Percentiles rank a stretch among this genome's conserved stretches.
Evolutionary conservation across 495 filamentous ascomycete genomes (phyloP).

Genomic region (Neurospora sp.): DNA sequence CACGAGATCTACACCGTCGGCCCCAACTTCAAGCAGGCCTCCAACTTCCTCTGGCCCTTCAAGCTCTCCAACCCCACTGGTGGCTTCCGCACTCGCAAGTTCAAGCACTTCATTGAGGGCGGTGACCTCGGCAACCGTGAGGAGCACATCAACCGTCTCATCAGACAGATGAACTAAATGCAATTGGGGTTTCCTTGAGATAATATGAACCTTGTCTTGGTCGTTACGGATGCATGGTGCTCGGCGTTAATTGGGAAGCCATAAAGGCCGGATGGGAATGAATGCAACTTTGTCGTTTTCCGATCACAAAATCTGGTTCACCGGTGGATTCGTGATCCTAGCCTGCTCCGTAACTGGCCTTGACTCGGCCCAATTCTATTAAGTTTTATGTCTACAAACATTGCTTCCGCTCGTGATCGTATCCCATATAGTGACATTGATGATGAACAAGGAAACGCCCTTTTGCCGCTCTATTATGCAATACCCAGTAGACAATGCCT

Average conservation of each 20-base stretch:
- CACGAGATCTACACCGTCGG: conserved; percentile 99
- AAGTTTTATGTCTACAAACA: not conserved
- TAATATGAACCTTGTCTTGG: conserved; percentile 26
- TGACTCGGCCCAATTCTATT: conserved; percentile 15
- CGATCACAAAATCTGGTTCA: conserved; percentile 10
- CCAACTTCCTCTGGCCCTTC: conserved; percentile 99
- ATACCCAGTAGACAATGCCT: not conserved
- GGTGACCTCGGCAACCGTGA: conserved; percentile 97
- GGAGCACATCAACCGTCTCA: conserved; percentile 94
- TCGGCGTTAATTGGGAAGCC: conserved; percentile 21
- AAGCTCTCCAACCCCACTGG: conserved; percentile 97
- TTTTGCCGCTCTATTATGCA: not conserved
- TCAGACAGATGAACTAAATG: conserved; percentile 95
- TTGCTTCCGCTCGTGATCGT: not conserved
- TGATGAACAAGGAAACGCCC: not conserved
- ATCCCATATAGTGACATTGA: not conserved
- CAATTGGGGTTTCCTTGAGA: conserved; percentile 10
- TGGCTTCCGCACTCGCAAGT: conserved; percentile 91
- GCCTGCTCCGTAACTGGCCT: conserved; percentile 11
- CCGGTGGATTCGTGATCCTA: conserved; percentile 15
- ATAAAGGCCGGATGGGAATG: conserved; percentile 19
- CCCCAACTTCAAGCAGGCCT: conserved; percentile 99
- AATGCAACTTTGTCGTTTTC: conserved; percentile 20
- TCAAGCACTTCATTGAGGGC: conserved; percentile 99
- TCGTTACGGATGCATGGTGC: conserved; percentile 29